These are phyloP conservation scores for Tricholoma sp. DNA, from an alignment of 768 basidiomycete genomes.

Conservation along the genomic window DNA sequence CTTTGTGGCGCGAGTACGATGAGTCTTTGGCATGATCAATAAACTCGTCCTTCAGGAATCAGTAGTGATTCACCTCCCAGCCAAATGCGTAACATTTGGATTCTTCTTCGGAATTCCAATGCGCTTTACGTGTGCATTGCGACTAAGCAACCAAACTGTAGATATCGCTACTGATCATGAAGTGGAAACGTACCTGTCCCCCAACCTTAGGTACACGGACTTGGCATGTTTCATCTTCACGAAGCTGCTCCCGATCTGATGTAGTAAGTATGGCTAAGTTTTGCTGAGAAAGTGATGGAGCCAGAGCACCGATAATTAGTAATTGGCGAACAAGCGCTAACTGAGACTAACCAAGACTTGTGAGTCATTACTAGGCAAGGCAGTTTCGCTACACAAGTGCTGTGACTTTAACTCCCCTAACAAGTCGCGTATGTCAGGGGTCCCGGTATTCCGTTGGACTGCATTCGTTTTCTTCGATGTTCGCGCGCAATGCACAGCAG, in stretches of 20 bases:
- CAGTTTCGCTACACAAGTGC: neutral
- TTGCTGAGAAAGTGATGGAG: neutral
- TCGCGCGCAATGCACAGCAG: neutral
- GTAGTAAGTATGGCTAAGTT: neutral
- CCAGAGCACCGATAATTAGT: neutral
- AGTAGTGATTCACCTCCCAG: constrained; percentile 8
- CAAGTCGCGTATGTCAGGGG: neutral
- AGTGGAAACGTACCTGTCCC: neutral
- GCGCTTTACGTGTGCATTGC: neutral
- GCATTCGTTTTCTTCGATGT: neutral
- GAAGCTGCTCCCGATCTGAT: neutral
- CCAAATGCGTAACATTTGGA: constrained; percentile 8
- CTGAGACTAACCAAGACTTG: neutral
- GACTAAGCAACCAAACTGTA: neutral
- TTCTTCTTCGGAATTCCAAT: neutral
- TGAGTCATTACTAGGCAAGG: neutral
- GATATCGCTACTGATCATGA: neutral
- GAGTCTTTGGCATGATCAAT: constrained; percentile 18
- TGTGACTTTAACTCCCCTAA: neutral
- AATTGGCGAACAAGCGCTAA: neutral
- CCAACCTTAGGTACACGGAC: neutral
- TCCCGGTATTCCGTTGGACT: neutral
- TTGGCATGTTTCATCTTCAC: neutral
- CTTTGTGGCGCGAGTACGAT: constrained; percentile 20
- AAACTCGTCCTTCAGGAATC: neutral